phyloP scores from a whole-genome alignment of 2,329 filamentous ascomycete genomes.

The Apiospora koreana region DNA sequence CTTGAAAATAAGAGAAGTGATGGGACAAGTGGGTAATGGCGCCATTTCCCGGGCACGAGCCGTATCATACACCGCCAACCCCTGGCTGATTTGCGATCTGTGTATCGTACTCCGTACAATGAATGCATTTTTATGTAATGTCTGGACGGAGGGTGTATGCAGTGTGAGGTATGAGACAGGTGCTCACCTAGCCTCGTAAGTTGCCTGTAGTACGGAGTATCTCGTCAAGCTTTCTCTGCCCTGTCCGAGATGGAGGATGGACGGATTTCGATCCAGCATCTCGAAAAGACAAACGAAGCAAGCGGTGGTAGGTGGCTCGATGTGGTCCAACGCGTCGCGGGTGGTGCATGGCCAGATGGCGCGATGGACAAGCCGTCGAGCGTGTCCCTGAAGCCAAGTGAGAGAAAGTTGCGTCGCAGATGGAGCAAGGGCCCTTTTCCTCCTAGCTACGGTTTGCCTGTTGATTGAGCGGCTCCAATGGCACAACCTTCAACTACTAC shows the following conservation, averaged over 20 bases:
- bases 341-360: background rate
- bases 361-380: background rate
- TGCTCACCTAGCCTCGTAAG: too few relatives aligned
- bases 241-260: background rate
- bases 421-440: background rate
- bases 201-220: too few relatives aligned
- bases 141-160: too few relatives aligned
- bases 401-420: conserved; percentile 1
- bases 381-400: background rate
- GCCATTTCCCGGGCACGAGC: conserved; percentile 12
- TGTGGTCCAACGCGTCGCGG: background rate
- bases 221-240: background rate
- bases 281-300: background rate
- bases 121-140: background rate
- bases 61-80: conserved; percentile 5
- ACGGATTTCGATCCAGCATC: background rate
- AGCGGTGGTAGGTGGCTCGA: background rate
- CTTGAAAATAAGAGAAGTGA: background rate
- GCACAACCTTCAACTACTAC: background rate
- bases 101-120: background rate
- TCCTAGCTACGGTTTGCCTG: background rate
- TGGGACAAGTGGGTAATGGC: conserved; percentile 15
- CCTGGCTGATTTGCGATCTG: background rate
- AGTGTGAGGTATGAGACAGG: background rate
- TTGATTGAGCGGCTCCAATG: background rate